Percentiles rank a stretch among this genome's conserved stretches.
phyloP scores from a whole-genome alignment of 805 yeast genomes.

The Nakazawaea wickerhamii region DNA sequence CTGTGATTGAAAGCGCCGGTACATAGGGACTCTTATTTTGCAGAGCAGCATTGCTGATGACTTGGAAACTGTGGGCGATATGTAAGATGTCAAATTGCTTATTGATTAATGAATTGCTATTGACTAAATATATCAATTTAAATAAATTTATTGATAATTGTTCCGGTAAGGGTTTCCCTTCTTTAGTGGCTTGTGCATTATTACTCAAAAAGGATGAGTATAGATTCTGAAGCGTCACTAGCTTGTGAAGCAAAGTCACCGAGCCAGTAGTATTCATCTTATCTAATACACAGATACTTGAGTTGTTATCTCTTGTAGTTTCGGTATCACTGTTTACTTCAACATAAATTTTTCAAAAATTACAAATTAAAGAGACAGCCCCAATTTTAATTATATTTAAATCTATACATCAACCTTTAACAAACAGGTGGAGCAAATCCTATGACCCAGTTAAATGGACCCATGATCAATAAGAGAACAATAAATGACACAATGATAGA shows the following conservation, averaged over 20 bases:
- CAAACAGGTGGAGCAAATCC: slow-evolving; percentile 29
- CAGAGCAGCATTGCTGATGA: slow-evolving; percentile 14
- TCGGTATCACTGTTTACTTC: background rate
- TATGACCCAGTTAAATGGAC: slow-evolving; percentile 66
- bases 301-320: no score
- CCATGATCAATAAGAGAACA: slow-evolving; percentile 41
- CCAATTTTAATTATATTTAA: background rate
- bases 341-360: background rate
- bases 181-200: slow-evolving; percentile 22
- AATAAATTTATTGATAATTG: slow-evolving; percentile 31
- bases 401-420: background rate
- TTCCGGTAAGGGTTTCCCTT: slow-evolving; percentile 26
- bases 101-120: slow-evolving; percentile 31
- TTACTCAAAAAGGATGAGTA: slow-evolving; percentile 26
- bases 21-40: slow-evolving; percentile 11
- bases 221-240: slow-evolving; percentile 31
- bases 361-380: background rate
- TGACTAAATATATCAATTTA: slow-evolving; percentile 29
- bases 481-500: slow-evolving; percentile 10
- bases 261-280: slow-evolving; percentile 10
- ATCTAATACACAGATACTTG: background rate
- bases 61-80: slow-evolving; percentile 23
- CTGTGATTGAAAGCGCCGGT: slow-evolving; percentile 26
- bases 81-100: slow-evolving; percentile 29
- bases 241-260: slow-evolving; percentile 29